phyloP scores from a whole-genome alignment of 2,329 filamentous ascomycete genomes.

The Moelleriella libera region DNA sequence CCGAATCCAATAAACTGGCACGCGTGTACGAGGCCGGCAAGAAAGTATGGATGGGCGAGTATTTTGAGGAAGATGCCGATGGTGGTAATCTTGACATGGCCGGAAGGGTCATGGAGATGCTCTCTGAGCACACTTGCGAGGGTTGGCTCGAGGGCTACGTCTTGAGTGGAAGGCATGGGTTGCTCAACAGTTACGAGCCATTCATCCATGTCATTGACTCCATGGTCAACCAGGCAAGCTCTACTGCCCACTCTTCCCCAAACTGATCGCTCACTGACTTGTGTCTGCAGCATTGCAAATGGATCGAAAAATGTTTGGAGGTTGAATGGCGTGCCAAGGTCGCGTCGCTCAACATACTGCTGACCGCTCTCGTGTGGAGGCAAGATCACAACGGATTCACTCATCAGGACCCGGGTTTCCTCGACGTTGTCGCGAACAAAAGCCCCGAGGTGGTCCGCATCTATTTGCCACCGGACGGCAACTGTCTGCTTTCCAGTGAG shows the following conservation, averaged over 20 bases:
- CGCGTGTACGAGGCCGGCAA: conserved; percentile 60
- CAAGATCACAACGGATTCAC: conserved; percentile 79
- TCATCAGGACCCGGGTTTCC: conserved; percentile 68
- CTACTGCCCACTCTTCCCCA: not conserved
- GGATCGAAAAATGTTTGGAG: conserved; percentile 71
- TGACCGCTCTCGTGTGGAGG: conserved; percentile 67
- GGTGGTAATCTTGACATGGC: conserved; percentile 56
- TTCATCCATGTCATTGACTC: conserved; percentile 76
- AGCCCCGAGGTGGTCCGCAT: conserved; percentile 67
- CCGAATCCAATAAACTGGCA: conserved; percentile 64
- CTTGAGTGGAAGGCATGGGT: conserved; percentile 58
- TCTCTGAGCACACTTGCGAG: conserved; percentile 69
- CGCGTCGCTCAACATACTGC: conserved; percentile 64
- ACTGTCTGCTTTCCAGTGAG: conserved; percentile 51
- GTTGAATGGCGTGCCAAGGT: conserved; percentile 64
- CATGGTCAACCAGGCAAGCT: conserved; percentile 58
- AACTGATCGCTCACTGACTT: conserved; percentile 4
- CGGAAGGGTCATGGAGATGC: conserved; percentile 70
- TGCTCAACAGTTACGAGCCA: conserved; percentile 71
- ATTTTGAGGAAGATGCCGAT: conserved; percentile 61
- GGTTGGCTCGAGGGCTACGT: conserved; percentile 73
- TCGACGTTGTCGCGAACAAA: conserved; percentile 69
- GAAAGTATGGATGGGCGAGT: conserved; percentile 71
- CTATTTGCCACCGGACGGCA: conserved; percentile 68
- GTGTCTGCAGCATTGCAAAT: conserved; percentile 54